Evolutionary conservation across 495 filamentous ascomycete species (phyloP).

Genomic region (Amniculicola lignicola): DNA sequence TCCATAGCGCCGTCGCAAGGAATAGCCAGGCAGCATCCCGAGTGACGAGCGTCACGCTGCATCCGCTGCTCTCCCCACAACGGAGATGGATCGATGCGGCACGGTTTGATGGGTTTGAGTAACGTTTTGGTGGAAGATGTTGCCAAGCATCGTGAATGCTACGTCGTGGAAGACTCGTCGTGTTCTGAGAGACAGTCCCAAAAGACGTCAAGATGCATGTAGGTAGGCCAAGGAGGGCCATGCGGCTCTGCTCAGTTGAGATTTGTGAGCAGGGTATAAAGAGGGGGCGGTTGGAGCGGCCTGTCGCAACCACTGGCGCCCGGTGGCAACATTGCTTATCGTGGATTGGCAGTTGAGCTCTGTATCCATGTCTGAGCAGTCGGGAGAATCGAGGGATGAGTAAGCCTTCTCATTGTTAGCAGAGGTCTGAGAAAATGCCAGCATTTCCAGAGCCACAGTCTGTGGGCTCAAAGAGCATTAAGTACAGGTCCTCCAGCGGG

Average conservation of each 20-base stretch:
- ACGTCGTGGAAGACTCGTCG: too few species aligned
- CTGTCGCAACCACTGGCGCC: constrained; percentile 8
- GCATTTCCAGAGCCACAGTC: too few species aligned
- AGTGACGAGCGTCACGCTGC: too few species aligned
- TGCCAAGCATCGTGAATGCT: too few species aligned
- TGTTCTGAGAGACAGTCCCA: too few species aligned
- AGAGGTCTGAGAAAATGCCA: constrained; percentile 1
- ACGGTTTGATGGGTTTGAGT: too few species aligned
- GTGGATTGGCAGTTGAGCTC: constrained; percentile 8
- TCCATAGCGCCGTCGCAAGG: constrained; percentile 7
- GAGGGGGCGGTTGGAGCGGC: constrained; percentile 15
- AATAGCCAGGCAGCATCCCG: constrained; percentile 2
- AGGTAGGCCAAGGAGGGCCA: constrained; percentile 4
- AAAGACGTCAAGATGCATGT: not conserved
- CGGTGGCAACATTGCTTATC: constrained; percentile 12
- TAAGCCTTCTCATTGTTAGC: constrained; percentile 29
- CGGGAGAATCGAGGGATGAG: constrained; percentile 2
- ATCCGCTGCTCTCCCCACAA: too few species aligned
- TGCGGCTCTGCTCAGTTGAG: constrained; percentile 25
- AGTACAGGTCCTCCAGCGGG: constrained; percentile 12
- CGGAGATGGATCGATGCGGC: too few species aligned
- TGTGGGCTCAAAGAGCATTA: constrained; percentile 24
- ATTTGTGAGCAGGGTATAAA: constrained; percentile 16
- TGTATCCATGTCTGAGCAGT: not conserved
- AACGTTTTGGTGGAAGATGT: too few species aligned